Conservation (phyloP, 176 grass and related monocot genomes). For the Bromus sterilis region DNA sequence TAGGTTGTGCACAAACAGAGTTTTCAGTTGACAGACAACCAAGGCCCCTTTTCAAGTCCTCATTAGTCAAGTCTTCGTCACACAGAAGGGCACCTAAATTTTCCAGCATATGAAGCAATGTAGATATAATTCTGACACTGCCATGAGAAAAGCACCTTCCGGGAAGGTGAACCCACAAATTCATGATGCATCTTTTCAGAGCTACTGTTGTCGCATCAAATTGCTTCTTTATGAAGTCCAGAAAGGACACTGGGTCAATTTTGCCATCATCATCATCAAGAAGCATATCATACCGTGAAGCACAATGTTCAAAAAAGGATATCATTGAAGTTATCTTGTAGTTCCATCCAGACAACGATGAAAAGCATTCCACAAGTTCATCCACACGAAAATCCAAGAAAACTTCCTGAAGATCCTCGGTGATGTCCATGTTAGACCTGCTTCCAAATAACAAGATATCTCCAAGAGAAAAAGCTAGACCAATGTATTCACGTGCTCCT, state of each 20-base stretch:
- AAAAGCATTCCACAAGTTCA: constrained; percentile 56
- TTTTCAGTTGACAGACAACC: background rate
- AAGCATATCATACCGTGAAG: constrained; percentile 40
- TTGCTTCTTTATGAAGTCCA: constrained; percentile 46
- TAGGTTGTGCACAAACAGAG: background rate
- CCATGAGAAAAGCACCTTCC: constrained; percentile 16
- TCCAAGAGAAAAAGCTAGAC: constrained; percentile 28
- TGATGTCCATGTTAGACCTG: constrained; percentile 50
- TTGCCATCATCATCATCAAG: constrained; percentile 15
- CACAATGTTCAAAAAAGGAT: constrained; percentile 41
- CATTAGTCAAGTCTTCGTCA: constrained; percentile 24
- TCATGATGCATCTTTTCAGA: constrained; percentile 41
- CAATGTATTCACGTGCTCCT: too few relatives aligned
- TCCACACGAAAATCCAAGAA: constrained; percentile 60
- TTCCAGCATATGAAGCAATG: constrained; percentile 30
- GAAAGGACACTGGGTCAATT: constrained; percentile 9
- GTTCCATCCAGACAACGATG: constrained; percentile 38
- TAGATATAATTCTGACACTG: constrained; percentile 20
- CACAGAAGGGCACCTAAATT: constrained; percentile 20
- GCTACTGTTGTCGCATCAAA: constrained; percentile 16
- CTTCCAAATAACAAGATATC: constrained; percentile 65
- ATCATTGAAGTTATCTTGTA: constrained; percentile 34
- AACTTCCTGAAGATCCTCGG: constrained; percentile 49
- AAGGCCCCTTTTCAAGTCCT: constrained; percentile 30
- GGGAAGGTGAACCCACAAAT: constrained; percentile 51